A percentile compares a stretch with the other conserved stretches of the same genome.
These are phyloP conservation scores for Ogataea pignaliae DNA, from an alignment of 805 yeast genomes.

Conservation along the genomic window DNA sequence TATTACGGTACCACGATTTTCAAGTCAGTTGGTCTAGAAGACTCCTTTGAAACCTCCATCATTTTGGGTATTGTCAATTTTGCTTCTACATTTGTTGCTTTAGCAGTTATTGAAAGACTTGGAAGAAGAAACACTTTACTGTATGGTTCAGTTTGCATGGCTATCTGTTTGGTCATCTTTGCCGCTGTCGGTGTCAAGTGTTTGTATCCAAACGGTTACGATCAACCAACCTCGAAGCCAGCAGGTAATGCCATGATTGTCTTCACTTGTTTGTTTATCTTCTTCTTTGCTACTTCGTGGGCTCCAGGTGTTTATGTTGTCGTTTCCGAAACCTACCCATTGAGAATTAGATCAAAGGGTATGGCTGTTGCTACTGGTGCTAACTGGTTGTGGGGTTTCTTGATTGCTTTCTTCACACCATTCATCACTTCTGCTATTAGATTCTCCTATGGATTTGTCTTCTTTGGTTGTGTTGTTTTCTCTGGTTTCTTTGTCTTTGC, in stretches of 20 bases:
- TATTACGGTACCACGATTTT: constrained; percentile 64
- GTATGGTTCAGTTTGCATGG: constrained; percentile 50
- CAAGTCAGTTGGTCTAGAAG: constrained; percentile 51
- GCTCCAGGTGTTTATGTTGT: constrained; percentile 68
- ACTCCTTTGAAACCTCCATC: constrained; percentile 58
- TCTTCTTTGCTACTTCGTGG: constrained; percentile 72
- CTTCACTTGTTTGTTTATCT: constrained; percentile 59
- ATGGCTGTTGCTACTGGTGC: constrained; percentile 64
- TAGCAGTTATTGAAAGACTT: constrained; percentile 46
- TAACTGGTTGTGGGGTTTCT: constrained; percentile 61
- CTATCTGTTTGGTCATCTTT: constrained; percentile 52
- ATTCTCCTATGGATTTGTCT: constrained; percentile 54
- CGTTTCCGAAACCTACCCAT: constrained; percentile 65
- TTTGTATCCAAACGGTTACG: constrained; percentile 37
- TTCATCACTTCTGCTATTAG: constrained; percentile 50
- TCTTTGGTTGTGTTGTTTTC: constrained; percentile 51
- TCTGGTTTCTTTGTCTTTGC: constrained; percentile 51
- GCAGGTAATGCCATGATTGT: constrained; percentile 62
- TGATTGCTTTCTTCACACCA: constrained; percentile 55
- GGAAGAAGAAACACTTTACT: constrained; percentile 52
- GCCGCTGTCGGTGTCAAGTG: constrained; percentile 55
- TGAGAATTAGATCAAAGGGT: constrained; percentile 56
- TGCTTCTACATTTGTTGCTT: constrained; percentile 48
- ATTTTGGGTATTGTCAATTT: constrained; percentile 55
- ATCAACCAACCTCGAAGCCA: constrained; percentile 38